Percentiles rank a stretch among this genome's conserved stretches.
These are phyloP conservation scores for Suillus occidentalis DNA, from an alignment of 768 basidiomycete species.

Conservation along the genomic window DNA sequence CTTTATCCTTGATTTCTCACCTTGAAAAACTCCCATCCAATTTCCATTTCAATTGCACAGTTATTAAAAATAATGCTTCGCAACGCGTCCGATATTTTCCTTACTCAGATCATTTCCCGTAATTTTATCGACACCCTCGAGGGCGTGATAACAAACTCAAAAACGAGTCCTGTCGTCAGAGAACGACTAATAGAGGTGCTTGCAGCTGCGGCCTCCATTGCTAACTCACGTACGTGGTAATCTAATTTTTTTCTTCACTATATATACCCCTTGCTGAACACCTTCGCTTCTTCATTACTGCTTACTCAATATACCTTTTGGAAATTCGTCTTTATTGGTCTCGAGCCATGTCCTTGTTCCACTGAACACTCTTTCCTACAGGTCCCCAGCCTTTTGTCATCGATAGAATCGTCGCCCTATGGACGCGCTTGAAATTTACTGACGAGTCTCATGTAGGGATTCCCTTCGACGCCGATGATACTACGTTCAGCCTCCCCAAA, in stretches of 20 bases:
- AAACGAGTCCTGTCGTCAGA: constrained; percentile 76
- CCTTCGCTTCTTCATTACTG: background rate
- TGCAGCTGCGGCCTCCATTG: constrained; percentile 70
- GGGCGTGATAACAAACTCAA: constrained; percentile 59
- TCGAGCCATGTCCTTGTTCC: too few relatives aligned
- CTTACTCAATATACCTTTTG: too few relatives aligned
- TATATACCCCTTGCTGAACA: background rate
- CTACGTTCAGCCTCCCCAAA: constrained; percentile 72
- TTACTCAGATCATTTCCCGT: constrained; percentile 64
- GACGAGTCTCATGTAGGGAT: constrained; percentile 85
- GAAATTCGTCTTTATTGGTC: too few relatives aligned
- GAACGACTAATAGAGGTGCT: constrained; percentile 81
- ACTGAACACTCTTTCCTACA: constrained; percentile 2
- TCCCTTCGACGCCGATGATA: constrained; percentile 75
- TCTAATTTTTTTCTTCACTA: too few relatives aligned
- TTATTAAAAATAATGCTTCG: constrained; percentile 90
- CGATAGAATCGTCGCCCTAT: constrained; percentile 41
- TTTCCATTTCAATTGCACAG: constrained; percentile 34
- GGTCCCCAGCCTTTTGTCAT: too few relatives aligned
- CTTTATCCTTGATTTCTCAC: constrained; percentile 4
- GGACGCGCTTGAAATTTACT: constrained; percentile 75
- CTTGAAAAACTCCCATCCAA: background rate
- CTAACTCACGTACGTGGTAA: constrained; percentile 23
- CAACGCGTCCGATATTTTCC: constrained; percentile 73
- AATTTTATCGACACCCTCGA: constrained; percentile 87